Base-by-base conservation (phyloP, 768 basidiomycete genomes). In the Nidula microcarpa region DNA sequence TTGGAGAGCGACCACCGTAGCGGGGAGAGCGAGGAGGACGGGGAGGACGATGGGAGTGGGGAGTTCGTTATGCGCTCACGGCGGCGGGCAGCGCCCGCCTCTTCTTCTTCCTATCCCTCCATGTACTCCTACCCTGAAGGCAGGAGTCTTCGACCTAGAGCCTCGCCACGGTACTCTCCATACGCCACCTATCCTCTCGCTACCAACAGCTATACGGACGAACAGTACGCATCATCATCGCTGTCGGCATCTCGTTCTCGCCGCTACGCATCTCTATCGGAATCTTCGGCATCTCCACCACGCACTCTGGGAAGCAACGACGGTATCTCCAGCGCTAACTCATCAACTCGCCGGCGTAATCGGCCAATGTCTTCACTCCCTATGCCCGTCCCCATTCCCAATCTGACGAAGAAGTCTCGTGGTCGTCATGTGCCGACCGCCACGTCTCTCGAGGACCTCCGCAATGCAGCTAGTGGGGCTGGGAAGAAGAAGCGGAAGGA, bases 331-430 rank as follows among this genome's bases (percentile, higher is more conserved):
- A 34, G 32, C 36, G 49, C 18, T 13, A 14, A 43, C 18, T 32
- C 47, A 39, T 33, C 34, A 37, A 65, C 62, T 55, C 67, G 70
- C 53, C 66, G 69, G 59, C 71, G 71, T 45, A 53, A 68, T 11
- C 70, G 78, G 33, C 63, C 67, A 30, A 44, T 62, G 2, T 55
- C 61, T 5, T 71, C 68, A 30, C 64, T 82, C 4, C 80, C 79
- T 23, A 65, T 82, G 14, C 86, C 85, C 43, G 68, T 86, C 8
- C 85, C 85, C 33, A 77, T 87, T 4, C 85, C 85, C 1, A 81
- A 86, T 63, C 75, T 87, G 41, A 87, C 78, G 10, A 87, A 87
- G 68, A 86, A 86, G 58, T 82, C 81, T 43, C 74, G 86, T n/a
- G 86, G 86, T 9, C 74, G 86, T 16, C 70, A 84, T 34, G 86